Evolutionary conservation across 352 stramenopile genomes (phyloP).

Genomic region (Globisporangium recalcitrans): DNA sequence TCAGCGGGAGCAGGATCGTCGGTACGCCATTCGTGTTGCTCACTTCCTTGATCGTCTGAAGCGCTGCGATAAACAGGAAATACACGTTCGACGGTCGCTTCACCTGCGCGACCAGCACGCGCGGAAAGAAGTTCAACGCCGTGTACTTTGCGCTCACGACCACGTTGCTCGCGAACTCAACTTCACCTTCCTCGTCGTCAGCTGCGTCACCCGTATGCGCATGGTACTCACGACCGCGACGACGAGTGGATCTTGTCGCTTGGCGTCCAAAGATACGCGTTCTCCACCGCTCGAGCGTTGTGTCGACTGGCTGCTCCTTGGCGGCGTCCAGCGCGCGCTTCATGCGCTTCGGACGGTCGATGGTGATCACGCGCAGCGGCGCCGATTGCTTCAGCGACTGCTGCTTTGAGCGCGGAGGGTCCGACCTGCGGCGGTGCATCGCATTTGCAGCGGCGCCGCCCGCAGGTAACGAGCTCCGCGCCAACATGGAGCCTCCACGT

Average conservation of each 20-base stretch:
- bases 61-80: conserved; percentile 80
- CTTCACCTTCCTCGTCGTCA: conserved; percentile 13
- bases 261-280: conserved; percentile 10
- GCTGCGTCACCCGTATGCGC: background rate
- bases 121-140: conserved; percentile 65
- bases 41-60: conserved; percentile 80
- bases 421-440: background rate
- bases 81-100: conserved; percentile 80
- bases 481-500: background rate
- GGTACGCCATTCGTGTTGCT: conserved; percentile 85
- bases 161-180: conserved; percentile 50
- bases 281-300: conserved; percentile 4
- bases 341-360: conserved; percentile 34
- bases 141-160: conserved; percentile 84
- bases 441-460: background rate
- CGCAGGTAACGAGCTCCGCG: background rate
- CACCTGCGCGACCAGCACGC: conserved; percentile 68
- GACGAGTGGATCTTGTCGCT: background rate
- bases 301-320: background rate
- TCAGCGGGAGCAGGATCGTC: conserved; percentile 68
- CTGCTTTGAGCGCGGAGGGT: background rate
- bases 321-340: conserved; percentile 15
- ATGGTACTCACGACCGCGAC: background rate
- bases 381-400: background rate
- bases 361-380: conserved; percentile 32